Conservation (phyloP, 2,329 filamentous ascomycete species). For the Passalora sequoiae region DNA sequence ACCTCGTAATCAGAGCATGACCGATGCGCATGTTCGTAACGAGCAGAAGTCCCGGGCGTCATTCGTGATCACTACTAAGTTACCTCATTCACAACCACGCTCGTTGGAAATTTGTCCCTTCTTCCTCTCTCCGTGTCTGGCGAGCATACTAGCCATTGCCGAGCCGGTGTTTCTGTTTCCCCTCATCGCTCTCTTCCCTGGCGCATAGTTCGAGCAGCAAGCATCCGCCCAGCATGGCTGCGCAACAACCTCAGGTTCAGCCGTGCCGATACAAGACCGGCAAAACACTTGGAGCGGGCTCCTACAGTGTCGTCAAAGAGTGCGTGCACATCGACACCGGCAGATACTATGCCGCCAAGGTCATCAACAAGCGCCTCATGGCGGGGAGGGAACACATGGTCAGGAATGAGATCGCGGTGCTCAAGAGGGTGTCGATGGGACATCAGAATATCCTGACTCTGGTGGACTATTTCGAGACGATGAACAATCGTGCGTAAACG, state of each 20-base stretch:
- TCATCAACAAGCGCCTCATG: slow-evolving; percentile 99
- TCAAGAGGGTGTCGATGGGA: slow-evolving; percentile 98
- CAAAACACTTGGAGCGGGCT: slow-evolving; percentile 93
- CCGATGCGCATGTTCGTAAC: too few relatives aligned
- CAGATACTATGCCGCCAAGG: slow-evolving; percentile 96
- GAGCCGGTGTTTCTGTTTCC: not conserved
- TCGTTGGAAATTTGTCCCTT: not conserved
- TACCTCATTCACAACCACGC: slow-evolving; percentile 2
- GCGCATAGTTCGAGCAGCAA: too few relatives aligned
- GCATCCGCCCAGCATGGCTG: slow-evolving; percentile 18
- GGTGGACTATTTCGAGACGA: slow-evolving; percentile 98
- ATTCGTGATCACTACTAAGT: slow-evolving; percentile 1
- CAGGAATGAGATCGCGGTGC: slow-evolving; percentile 93
- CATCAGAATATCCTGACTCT: slow-evolving; percentile 97
- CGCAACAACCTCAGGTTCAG: slow-evolving; percentile 60
- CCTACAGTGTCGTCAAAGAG: slow-evolving; percentile 97
- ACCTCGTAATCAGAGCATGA: slow-evolving; percentile 3
- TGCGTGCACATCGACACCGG: slow-evolving; percentile 98
- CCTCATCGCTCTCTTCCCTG: too few relatives aligned
- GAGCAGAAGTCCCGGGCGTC: too few relatives aligned
- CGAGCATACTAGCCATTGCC: not conserved
- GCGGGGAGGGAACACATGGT: slow-evolving; percentile 98
- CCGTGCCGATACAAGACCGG: slow-evolving; percentile 98
- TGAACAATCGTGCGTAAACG: slow-evolving; percentile 91
- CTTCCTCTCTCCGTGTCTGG: not conserved